Conservation (phyloP, 1,284 basidiomycete genomes). For the Sanguinoderma infundibulare region DNA sequence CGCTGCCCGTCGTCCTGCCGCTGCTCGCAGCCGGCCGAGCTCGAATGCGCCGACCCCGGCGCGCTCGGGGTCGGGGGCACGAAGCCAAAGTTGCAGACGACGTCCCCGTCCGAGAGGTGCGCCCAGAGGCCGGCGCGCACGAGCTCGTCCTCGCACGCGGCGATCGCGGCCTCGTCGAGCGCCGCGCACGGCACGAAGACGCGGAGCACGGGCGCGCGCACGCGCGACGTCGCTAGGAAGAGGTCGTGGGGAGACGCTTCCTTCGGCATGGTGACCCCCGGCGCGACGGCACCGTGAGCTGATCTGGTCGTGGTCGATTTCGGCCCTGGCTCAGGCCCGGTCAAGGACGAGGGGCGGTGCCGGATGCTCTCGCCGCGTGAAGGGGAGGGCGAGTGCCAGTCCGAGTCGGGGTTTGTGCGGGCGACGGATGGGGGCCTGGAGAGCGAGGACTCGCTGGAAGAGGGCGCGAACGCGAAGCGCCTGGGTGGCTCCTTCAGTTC, state of each 20-base stretch:
- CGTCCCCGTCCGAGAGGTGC: constrained; percentile 71
- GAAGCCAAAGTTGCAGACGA: constrained; percentile 79
- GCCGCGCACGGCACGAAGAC: constrained; percentile 72
- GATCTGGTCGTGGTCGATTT: background rate
- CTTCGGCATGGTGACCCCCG: constrained; percentile 19
- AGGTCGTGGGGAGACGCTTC: constrained; percentile 63
- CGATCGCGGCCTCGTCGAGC: constrained; percentile 53
- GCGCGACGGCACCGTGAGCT: constrained; percentile 20
- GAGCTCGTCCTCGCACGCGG: constrained; percentile 68
- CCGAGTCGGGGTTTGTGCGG: constrained; percentile 33
- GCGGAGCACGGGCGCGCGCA: constrained; percentile 72
- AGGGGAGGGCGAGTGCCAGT: constrained; percentile 15
- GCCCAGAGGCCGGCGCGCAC: constrained; percentile 66
- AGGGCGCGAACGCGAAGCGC: constrained; percentile 44
- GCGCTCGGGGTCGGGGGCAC: constrained; percentile 44
- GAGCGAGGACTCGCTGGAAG: constrained; percentile 46
- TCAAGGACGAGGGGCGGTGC: constrained; percentile 28
- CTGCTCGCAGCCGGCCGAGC: constrained; percentile 26
- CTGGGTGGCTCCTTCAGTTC: constrained; percentile 40
- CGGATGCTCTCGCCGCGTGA: constrained; percentile 32
- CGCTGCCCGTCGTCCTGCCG: constrained; percentile 16
- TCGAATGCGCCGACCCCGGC: background rate
- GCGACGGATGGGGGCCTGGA: constrained; percentile 45
- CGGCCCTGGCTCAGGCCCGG: background rate
- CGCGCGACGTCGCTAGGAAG: constrained; percentile 58